A percentile compares a stretch with the other conserved stretches of the same genome.
Conservation (phyloP, 2,329 filamentous ascomycete genomes). For the Alternaria angustiovoidea region DNA sequence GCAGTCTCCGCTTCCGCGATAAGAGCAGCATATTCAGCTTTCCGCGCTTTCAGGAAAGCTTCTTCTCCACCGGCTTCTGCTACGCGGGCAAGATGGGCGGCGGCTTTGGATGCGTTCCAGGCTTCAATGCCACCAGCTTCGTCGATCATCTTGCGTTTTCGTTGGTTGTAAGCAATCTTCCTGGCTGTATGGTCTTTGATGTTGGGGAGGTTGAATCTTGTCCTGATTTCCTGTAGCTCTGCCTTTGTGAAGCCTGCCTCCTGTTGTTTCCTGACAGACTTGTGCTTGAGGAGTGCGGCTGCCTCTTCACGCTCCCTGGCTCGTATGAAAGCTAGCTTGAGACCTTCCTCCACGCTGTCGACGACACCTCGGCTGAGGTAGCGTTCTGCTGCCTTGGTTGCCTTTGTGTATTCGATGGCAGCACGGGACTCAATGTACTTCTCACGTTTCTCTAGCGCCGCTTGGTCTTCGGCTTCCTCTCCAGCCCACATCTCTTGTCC, state of each 20-base stretch:
- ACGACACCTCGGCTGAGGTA: conserved; percentile 30
- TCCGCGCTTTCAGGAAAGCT: conserved; percentile 15
- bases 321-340: conserved; percentile 37
- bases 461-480: conserved; percentile 13
- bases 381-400: conserved; percentile 23
- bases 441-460: conserved; percentile 9
- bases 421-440: conserved; percentile 9
- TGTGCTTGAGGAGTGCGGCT: conserved; percentile 9
- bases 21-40: conserved; percentile 17
- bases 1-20: conserved; percentile 34
- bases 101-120: conserved; percentile 15
- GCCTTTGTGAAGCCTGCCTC: conserved; percentile 21
- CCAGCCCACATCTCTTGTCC: conserved; percentile 22
- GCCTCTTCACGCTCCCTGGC: conserved; percentile 26
- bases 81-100: conserved; percentile 17
- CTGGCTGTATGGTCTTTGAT: conserved; percentile 13
- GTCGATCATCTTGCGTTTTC: conserved; percentile 20
- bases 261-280: conserved; percentile 18
- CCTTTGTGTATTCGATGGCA: conserved; percentile 25
- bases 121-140: conserved; percentile 28
- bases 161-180: conserved; percentile 26
- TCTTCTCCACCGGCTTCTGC: conserved; percentile 24
- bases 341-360: conserved; percentile 34
- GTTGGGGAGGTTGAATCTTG: conserved; percentile 20
- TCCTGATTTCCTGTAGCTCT: conserved; percentile 22